Conservation (phyloP, 768 basidiomycete genomes). For the Sarcomyxa edulis region DNA sequence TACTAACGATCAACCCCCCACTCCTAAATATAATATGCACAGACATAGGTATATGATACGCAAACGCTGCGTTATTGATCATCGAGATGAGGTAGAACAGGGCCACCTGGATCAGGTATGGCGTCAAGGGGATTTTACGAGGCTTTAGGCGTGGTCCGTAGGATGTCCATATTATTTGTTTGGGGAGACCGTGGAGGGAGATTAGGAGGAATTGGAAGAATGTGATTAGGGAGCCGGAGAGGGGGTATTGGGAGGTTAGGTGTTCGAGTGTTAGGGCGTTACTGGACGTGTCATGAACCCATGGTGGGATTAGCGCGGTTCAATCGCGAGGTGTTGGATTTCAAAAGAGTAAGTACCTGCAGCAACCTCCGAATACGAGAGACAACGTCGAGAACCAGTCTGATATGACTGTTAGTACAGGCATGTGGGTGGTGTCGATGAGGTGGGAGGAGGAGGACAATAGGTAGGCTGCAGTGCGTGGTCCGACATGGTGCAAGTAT, state of each 20-base stretch:
- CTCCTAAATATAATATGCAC: constrained; percentile 94
- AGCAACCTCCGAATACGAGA: constrained; percentile 89
- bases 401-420: constrained; percentile 11
- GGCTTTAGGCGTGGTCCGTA: constrained; percentile 52
- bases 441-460: no score
- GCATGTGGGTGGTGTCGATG: no score
- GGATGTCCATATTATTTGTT: constrained; percentile 45
- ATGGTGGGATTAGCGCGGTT: background rate
- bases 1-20: constrained; percentile 79
- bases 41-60: constrained; percentile 80
- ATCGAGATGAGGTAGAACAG: constrained; percentile 77
- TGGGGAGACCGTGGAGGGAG: constrained; percentile 67
- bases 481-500: no score
- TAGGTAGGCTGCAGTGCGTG: no score
- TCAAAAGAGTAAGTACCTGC: constrained; percentile 40
- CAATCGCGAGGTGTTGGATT: constrained; percentile 1
- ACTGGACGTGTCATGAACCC: constrained; percentile 30
- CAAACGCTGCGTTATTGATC: constrained; percentile 91
- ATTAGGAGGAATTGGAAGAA: constrained; percentile 82
- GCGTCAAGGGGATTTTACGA: constrained; percentile 61
- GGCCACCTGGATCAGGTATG: constrained; percentile 76
- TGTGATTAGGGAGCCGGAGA: constrained; percentile 80
- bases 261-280: constrained; percentile 79
- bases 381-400: constrained; percentile 62
- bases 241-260: constrained; percentile 60